phyloP scores from a whole-genome alignment of 2,329 filamentous ascomycete genomes.

The Fusarium compactum region DNA sequence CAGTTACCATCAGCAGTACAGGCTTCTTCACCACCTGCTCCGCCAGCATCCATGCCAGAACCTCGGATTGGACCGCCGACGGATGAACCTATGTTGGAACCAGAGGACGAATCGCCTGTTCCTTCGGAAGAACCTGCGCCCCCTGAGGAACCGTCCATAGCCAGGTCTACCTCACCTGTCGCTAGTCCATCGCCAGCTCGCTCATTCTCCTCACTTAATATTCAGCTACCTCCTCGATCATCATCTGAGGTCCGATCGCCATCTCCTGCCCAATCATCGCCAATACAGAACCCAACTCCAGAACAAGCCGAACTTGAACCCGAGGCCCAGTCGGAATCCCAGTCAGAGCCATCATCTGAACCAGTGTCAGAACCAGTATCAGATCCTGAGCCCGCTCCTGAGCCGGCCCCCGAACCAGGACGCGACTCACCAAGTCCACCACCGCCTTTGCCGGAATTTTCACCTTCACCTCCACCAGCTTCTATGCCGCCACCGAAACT shows the following conservation, averaged over 20 bases:
- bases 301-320: not conserved
- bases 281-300: not conserved
- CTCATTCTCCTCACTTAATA: constrained; percentile 17
- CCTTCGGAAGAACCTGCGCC: not conserved
- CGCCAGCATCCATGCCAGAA: constrained; percentile 32
- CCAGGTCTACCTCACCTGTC: constrained; percentile 2
- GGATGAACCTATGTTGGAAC: not conserved
- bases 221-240: not conserved
- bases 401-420: not conserved
- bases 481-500: constrained; percentile 36
- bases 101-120: not conserved
- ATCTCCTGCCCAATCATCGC: not conserved
- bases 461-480: constrained; percentile 23
- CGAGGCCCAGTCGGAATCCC: not conserved
- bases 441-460: constrained; percentile 3
- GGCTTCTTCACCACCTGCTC: constrained; percentile 9
- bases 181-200: constrained; percentile 13
- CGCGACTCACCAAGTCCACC: constrained; percentile 9
- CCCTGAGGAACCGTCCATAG: constrained; percentile 4
- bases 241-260: constrained; percentile 2
- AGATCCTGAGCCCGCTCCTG: not conserved
- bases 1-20: constrained; percentile 12
- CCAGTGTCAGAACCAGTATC: not conserved
- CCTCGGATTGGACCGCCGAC: not conserved
- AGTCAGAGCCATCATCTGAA: not conserved